Evolutionary conservation across 495 filamentous ascomycete species (phyloP), one percentile per base, ranked within the genome.

Genomic region (Hypoxylon crocopeplum): DNA sequence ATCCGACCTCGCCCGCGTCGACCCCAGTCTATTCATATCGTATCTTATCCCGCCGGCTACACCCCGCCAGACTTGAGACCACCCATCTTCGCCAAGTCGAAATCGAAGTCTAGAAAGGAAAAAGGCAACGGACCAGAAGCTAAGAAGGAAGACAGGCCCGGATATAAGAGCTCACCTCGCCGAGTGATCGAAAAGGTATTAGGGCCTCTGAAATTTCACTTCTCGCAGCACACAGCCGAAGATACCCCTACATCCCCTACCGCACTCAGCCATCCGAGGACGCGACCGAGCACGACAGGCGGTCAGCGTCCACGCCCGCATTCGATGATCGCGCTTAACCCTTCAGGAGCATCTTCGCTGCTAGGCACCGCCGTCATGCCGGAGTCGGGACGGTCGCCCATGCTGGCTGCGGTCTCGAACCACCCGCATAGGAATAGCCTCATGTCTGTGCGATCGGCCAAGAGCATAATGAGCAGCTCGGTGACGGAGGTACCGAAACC

Each of bases 401-500:
- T 48, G 46, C 52, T 46, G 63, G 56, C 33, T 38, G 49, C 62
- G 1, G 51, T 63, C 10, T 47, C 67, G 11, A 64, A 64, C 10
- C 27, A 60, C 20, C 42, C 67, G 7, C 68, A 74, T 44, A 70
- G 77, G 45, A 77, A 73, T 57, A 80, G 73, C 58, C 61, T 79
- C 19, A 69, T 76, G 29, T 76, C 77, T 12, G 69, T 72, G n/a
- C 75, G 76, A 1, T 75, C 76, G 7, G 67, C 70, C 11, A 81
- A 79, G 52, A 71, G 64, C 39, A 61, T 72, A 17, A 71, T 75
- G 24, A 79, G 64, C 55, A 79, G 64, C 55, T 74, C 75, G 2
- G 73, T 77, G 6, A 72, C 72, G 12, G 77, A 82, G 42, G 49
- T 78, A 1, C 84, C 87, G 49, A 91, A 89, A 66, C 86, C 87